phyloP scores from a whole-genome alignment of 352 stramenopile species.

The Phytopythium litorale region DNA sequence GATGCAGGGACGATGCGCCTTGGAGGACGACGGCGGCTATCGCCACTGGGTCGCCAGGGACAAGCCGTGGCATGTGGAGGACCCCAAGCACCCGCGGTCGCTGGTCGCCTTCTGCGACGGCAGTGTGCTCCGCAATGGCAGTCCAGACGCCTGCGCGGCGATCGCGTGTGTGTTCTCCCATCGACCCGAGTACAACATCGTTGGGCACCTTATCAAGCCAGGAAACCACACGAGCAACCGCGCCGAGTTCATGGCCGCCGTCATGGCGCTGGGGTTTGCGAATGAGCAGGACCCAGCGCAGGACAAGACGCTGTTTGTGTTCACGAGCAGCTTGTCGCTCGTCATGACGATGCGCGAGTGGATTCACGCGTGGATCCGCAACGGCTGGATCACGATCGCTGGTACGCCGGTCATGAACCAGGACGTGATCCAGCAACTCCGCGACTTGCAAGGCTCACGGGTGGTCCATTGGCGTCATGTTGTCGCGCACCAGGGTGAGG shows the following conservation, averaged over 20 bases:
- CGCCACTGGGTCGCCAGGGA: conserved; percentile 9
- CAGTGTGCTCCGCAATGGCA: conserved; percentile 9
- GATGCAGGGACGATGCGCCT: neutral
- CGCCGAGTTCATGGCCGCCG: conserved; percentile 13
- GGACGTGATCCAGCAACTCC: conserved; percentile 13
- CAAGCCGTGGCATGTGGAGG: conserved; percentile 1
- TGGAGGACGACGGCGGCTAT: neutral
- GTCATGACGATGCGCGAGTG: conserved; percentile 16
- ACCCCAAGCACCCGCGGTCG: neutral
- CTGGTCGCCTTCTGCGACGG: conserved; percentile 10
- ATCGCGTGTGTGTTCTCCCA: conserved; percentile 4
- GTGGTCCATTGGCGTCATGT: conserved; percentile 14
- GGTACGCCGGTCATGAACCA: conserved; percentile 12
- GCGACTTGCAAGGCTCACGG: conserved; percentile 8
- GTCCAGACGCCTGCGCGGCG: neutral
- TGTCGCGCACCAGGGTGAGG: conserved; percentile 1
- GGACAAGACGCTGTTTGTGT: conserved; percentile 14
- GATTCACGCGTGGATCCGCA: conserved; percentile 15
- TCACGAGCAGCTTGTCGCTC: conserved; percentile 13
- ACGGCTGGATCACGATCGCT: conserved; percentile 13
- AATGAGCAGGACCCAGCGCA: conserved; percentile 12
- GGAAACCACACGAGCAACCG: conserved; percentile 9
- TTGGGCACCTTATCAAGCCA: neutral
- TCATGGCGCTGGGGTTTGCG: conserved; percentile 12
- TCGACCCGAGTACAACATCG: neutral